Evolutionary conservation across 805 yeast genomes (phyloP).

Genomic region (Ogataea angusta): DNA sequence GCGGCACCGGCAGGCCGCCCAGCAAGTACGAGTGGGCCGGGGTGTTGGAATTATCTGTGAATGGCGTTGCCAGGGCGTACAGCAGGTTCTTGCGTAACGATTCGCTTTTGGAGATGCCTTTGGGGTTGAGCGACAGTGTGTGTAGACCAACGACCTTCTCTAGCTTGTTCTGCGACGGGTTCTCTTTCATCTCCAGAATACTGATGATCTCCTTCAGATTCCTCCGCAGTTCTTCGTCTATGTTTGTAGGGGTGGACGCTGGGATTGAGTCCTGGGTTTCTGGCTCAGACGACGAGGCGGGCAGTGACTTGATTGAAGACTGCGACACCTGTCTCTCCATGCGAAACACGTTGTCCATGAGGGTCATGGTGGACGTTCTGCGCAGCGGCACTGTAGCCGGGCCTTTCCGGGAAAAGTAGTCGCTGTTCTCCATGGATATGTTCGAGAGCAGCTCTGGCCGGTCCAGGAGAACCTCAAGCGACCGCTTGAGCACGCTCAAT

Average conservation of each 20-base stretch:
- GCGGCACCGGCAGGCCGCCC: conserved; percentile 27
- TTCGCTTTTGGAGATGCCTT: conserved; percentile 36
- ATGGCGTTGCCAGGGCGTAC: conserved; percentile 67
- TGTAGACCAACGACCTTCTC: conserved; percentile 51
- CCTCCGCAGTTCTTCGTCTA: conserved; percentile 7
- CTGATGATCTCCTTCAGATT: conserved; percentile 50
- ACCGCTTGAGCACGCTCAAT: conserved; percentile 68
- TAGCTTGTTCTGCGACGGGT: conserved; percentile 18
- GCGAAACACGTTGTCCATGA: conserved; percentile 28
- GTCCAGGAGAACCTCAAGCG: conserved; percentile 68
- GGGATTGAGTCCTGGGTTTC: neutral
- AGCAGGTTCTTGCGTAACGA: conserved; percentile 45
- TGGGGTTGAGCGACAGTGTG: conserved; percentile 47
- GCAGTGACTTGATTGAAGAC: conserved; percentile 22
- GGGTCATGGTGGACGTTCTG: conserved; percentile 17
- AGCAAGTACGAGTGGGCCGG: conserved; percentile 10
- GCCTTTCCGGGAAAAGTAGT: neutral
- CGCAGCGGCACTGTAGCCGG: conserved; percentile 8
- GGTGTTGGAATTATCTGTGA: conserved; percentile 39
- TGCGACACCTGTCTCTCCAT: conserved; percentile 43
- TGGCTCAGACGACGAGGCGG: neutral
- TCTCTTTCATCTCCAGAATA: conserved; percentile 40
- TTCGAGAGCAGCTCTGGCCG: conserved; percentile 44
- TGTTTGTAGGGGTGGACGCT: neutral
- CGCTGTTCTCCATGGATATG: conserved; percentile 10